Evolutionary conservation across 306 rosid species (phyloP).

Genomic region (Malus sylvestris): DNA sequence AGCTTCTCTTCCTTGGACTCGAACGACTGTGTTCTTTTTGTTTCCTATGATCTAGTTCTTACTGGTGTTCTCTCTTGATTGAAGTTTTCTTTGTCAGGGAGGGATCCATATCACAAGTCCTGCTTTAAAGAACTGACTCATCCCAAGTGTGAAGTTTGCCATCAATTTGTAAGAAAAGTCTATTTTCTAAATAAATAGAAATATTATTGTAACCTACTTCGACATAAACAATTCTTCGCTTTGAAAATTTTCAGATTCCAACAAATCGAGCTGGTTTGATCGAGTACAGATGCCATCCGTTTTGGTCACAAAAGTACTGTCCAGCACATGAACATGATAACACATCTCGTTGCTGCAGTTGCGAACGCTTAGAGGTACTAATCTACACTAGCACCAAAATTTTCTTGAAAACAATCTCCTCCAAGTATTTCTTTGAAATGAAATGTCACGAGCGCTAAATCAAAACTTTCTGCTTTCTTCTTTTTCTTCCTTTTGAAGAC

Average conservation of each 20-base stretch:
- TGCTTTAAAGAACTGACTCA: slow-evolving; percentile 84
- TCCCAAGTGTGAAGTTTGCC: slow-evolving; percentile 97
- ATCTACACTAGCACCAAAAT: slow-evolving; percentile 5
- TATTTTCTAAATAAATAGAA: background rate
- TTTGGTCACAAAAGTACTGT: slow-evolving; percentile 94
- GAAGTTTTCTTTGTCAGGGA: slow-evolving; percentile 92
- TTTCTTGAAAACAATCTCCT: background rate
- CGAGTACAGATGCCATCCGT: slow-evolving; percentile 94
- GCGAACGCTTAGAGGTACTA: slow-evolving; percentile 90
- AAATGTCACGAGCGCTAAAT: background rate
- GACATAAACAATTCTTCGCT: background rate
- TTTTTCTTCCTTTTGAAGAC: slow-evolving; percentile 35
- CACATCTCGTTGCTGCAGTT: slow-evolving; percentile 89
- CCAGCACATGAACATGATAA: slow-evolving; percentile 86
- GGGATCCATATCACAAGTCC: slow-evolving; percentile 84
- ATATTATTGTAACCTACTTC: background rate
- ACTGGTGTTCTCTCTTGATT: slow-evolving; percentile 45
- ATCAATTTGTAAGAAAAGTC: slow-evolving; percentile 69
- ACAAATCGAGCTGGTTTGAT: slow-evolving; percentile 80
- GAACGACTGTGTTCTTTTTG: background rate
- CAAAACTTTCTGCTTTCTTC: background rate
- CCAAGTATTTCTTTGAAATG: background rate
- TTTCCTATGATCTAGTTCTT: slow-evolving; percentile 20
- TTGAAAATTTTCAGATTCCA: slow-evolving; percentile 62
- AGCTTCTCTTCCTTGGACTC: slow-evolving; percentile 18